Percentiles rank a stretch among this genome's conserved stretches.
These are phyloP conservation scores for Deinandra increscens DNA, from an alignment of 129 eudicot species.

Conservation along the genomic window DNA sequence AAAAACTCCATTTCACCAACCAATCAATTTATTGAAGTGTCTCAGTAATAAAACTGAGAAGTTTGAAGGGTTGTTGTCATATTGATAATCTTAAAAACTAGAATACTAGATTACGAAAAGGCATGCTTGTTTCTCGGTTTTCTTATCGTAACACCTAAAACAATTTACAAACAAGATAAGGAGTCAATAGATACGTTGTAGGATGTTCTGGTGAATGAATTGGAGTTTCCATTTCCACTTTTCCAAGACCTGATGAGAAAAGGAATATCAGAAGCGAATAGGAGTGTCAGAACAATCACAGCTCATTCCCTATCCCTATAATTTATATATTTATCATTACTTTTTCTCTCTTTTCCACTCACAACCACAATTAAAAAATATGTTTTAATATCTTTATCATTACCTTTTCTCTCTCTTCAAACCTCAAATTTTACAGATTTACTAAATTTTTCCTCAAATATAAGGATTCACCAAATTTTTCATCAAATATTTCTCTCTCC, in stretches of 20 bases:
- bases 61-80: conserved; percentile 11
- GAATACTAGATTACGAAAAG: background rate
- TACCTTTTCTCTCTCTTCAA: too few relatives aligned
- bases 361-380: too few relatives aligned
- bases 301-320: too few relatives aligned
- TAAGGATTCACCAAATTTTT: too few relatives aligned
- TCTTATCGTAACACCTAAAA: background rate
- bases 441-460: too few relatives aligned
- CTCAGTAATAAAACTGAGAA: background rate
- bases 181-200: conserved; percentile 50
- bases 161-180: background rate
- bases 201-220: conserved; percentile 71
- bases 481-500: too few relatives aligned
- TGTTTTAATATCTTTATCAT: too few relatives aligned
- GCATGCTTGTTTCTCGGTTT: conserved; percentile 14
- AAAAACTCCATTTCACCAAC: background rate
- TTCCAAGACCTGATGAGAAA: conserved; percentile 66
- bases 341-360: too few relatives aligned
- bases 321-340: too few relatives aligned
- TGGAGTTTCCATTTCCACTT: conserved; percentile 75
- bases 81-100: conserved; percentile 7
- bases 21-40: background rate
- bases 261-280: conserved; percentile 20
- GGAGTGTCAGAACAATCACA: conserved; percentile 16
- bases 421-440: too few relatives aligned